Evolutionary conservation across 2,329 filamentous ascomycete species (phyloP).

Genomic region (Pyrenophora seminiperda): DNA sequence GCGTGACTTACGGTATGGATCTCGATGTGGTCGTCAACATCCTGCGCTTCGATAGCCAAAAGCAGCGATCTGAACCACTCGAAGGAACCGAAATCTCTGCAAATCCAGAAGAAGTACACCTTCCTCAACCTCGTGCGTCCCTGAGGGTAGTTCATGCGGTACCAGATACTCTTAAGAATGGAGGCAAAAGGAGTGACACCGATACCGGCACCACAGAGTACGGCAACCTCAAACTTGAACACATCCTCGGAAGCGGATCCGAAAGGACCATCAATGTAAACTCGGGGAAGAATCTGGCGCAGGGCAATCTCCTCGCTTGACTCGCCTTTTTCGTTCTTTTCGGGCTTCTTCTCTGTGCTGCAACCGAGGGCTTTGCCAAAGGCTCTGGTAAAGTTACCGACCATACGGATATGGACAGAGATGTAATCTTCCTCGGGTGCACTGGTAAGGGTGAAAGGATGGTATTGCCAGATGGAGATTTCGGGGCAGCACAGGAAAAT

Average conservation of each 20-base stretch:
- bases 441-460: constrained; percentile 84
- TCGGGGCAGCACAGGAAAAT: constrained; percentile 89
- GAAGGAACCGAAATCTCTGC: constrained; percentile 83
- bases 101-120: constrained; percentile 94
- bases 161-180: constrained; percentile 83
- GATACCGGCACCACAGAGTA: constrained; percentile 58
- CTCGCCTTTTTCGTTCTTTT: constrained; percentile 60
- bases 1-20: constrained; percentile 69
- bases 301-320: constrained; percentile 70
- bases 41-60: constrained; percentile 83
- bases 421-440: constrained; percentile 91
- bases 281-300: constrained; percentile 73
- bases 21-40: constrained; percentile 82
- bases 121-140: constrained; percentile 79
- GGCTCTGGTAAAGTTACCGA: constrained; percentile 78
- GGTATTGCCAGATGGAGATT: constrained; percentile 86
- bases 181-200: constrained; percentile 60
- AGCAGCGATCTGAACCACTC: constrained; percentile 89
- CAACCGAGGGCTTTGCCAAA: constrained; percentile 75
- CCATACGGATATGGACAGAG: constrained; percentile 80
- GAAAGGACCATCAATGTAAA: constrained; percentile 85
- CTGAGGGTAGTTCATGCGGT: constrained; percentile 86
- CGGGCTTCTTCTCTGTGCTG: constrained; percentile 66
- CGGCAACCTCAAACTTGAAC: constrained; percentile 67
- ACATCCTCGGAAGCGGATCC: constrained; percentile 86